Evolutionary conservation across 1,139 yeast genomes (phyloP).

Genomic region (Debaryomycetaceae sp.): DNA sequence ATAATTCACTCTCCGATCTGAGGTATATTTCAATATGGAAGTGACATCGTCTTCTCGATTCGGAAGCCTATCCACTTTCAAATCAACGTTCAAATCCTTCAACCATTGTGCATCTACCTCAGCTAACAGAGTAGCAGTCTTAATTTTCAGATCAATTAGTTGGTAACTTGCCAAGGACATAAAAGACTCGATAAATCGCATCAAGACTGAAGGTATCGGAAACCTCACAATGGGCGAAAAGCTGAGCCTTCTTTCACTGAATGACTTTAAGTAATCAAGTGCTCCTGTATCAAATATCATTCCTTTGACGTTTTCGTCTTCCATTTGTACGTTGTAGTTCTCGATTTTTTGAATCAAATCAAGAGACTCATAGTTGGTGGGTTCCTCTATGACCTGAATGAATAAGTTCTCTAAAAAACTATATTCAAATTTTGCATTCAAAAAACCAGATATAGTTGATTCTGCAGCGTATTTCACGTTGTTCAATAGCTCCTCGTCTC

Average conservation of each 20-base stretch:
- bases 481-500: slow-evolving; percentile 53
- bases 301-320: slow-evolving; percentile 10
- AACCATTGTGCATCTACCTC: slow-evolving; percentile 22
- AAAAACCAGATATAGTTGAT: slow-evolving; percentile 71
- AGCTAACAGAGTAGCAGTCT: slow-evolving; percentile 17
- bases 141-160: slow-evolving; percentile 21
- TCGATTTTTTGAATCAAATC: slow-evolving; percentile 8
- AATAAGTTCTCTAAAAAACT: slow-evolving; percentile 76
- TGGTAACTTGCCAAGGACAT: slow-evolving; percentile 34
- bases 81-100: slow-evolving; percentile 23
- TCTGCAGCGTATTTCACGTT: slow-evolving; percentile 77
- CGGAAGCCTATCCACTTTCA: slow-evolving; percentile 28
- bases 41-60: slow-evolving; percentile 35
- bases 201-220: slow-evolving; percentile 61
- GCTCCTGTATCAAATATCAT: slow-evolving; percentile 32
- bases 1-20: slow-evolving; percentile 26
- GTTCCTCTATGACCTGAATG: slow-evolving; percentile 35
- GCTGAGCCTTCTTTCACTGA: slow-evolving; percentile 53
- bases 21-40: slow-evolving; percentile 35
- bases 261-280: slow-evolving; percentile 47
- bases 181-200: slow-evolving; percentile 55
- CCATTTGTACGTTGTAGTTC: slow-evolving; percentile 6
- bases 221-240: slow-evolving; percentile 75
- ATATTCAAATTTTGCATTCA: slow-evolving; percentile 77
- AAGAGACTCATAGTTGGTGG: slow-evolving; percentile 1